A percentile compares a stretch with the other conserved stretches of the same genome.
These are phyloP conservation scores for Orbilia ellipsospora DNA, from an alignment of 2,329 filamentous ascomycete species.

Conservation along the genomic window DNA sequence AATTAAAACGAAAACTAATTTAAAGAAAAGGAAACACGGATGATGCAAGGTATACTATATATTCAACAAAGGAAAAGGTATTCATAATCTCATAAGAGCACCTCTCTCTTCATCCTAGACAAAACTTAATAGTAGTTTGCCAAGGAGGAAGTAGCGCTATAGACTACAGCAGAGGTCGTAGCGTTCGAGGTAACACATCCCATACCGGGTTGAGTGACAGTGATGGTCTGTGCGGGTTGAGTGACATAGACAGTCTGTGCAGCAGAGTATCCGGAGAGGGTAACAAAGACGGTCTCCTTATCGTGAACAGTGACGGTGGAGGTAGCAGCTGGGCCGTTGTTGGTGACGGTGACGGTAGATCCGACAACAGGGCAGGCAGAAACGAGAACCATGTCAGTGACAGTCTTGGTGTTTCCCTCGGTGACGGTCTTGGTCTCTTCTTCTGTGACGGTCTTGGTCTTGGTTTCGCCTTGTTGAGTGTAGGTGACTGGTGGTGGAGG, in stretches of 20 bases:
- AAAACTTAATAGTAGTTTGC: conserved; percentile 18
- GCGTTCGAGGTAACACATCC: conserved; percentile 9
- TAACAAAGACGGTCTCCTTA: conserved; percentile 7
- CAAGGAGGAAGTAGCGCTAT: conserved; percentile 7
- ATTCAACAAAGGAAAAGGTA: too few relatives aligned
- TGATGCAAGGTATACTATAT: too few relatives aligned
- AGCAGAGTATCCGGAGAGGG: conserved; percentile 1
- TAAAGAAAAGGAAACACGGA: too few relatives aligned
- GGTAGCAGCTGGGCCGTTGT: conserved; percentile 5
- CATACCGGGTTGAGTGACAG: conserved; percentile 28
- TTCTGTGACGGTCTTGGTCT: not conserved
- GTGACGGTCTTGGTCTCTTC: too few relatives aligned
- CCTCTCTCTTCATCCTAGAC: too few relatives aligned
- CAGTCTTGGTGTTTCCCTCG: conserved; percentile 18
- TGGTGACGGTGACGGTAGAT: conserved; percentile 32
- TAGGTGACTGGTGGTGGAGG: not conserved
- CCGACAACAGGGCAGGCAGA: conserved; percentile 37
- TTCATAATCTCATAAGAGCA: too few relatives aligned
- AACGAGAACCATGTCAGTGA: conserved; percentile 37
- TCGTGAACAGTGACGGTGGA: conserved; percentile 16
- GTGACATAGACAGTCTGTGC: conserved; percentile 45
- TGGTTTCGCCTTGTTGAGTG: conserved; percentile 41
- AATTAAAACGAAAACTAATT: too few relatives aligned
- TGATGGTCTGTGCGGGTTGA: conserved; percentile 37
- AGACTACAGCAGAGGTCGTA: not conserved